These are phyloP conservation scores for Alternaria metachromatica DNA, from an alignment of 2,329 filamentous ascomycete species.

Conservation along the genomic window DNA sequence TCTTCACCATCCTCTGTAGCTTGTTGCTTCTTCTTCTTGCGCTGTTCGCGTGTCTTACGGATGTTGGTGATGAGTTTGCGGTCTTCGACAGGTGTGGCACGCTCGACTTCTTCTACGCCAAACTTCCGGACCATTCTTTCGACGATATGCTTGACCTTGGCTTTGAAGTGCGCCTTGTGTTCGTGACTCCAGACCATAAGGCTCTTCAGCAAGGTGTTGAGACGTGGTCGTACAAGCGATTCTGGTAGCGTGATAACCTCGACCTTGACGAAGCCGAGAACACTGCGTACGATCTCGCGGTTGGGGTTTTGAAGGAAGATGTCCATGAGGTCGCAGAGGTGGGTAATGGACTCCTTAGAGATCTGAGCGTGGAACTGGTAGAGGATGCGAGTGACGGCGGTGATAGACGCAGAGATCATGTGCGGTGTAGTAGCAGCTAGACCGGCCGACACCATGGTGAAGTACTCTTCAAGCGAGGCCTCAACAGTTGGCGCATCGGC, in stretches of 20 bases:
- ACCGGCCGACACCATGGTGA: conserved; percentile 97
- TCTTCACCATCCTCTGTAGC: conserved; percentile 64
- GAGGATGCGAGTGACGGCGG: conserved; percentile 87
- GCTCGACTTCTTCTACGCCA: conserved; percentile 80
- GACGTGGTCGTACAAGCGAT: conserved; percentile 77
- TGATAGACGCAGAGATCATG: conserved; percentile 98
- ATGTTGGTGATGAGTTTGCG: conserved; percentile 93
- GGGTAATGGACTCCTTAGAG: conserved; percentile 72
- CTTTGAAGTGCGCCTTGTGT: conserved; percentile 95
- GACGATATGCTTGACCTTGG: conserved; percentile 97
- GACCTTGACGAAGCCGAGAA: conserved; percentile 96
- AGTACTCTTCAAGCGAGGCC: conserved; percentile 90
- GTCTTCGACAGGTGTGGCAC: conserved; percentile 82
- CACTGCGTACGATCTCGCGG: conserved; percentile 92
- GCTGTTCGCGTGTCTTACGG: conserved; percentile 89
- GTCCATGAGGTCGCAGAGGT: conserved; percentile 93
- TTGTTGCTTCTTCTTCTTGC: conserved; percentile 84
- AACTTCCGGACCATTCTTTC: conserved; percentile 94
- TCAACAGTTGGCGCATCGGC: conserved; percentile 76
- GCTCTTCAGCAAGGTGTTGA: conserved; percentile 82
- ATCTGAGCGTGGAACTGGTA: conserved; percentile 85
- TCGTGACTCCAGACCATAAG: conserved; percentile 96
- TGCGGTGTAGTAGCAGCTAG: conserved; percentile 91
- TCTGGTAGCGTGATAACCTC: conserved; percentile 85
- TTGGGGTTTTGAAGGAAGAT: conserved; percentile 97